These are phyloP conservation scores for Phytophthora colocasiae DNA, from an alignment of 352 stramenopile species.

Conservation along the genomic window DNA sequence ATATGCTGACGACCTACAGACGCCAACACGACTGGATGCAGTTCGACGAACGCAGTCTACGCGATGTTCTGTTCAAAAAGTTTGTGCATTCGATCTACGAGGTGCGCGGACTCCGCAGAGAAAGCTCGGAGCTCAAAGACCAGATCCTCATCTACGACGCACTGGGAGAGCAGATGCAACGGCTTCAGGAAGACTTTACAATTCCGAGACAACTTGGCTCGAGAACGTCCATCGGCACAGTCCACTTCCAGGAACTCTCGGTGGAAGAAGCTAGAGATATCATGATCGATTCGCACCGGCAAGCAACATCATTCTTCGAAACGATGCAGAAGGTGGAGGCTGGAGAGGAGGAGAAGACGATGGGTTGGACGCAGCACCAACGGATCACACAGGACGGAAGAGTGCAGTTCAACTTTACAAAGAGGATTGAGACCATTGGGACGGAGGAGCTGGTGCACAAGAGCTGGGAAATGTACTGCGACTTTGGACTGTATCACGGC, in stretches of 20 bases:
- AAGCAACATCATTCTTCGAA: constrained; percentile 78
- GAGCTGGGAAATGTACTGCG: constrained; percentile 85
- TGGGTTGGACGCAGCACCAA: constrained; percentile 80
- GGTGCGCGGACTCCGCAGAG: constrained; percentile 55
- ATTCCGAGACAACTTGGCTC: constrained; percentile 50
- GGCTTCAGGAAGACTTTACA: constrained; percentile 66
- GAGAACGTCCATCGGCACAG: constrained; percentile 57
- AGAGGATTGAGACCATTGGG: constrained; percentile 66
- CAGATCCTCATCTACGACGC: constrained; percentile 66
- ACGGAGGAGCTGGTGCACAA: constrained; percentile 75
- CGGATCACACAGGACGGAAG: constrained; percentile 67
- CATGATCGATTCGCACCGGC: constrained; percentile 75
- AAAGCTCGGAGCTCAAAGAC: constrained; percentile 57
- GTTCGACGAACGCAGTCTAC: constrained; percentile 57
- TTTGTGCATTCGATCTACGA: constrained; percentile 84
- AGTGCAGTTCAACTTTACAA: constrained; percentile 85
- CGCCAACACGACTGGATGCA: constrained; percentile 51
- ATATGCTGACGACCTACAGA: constrained; percentile 45
- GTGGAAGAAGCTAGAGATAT: constrained; percentile 59
- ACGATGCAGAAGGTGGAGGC: constrained; percentile 47
- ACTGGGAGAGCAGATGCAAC: constrained; percentile 75
- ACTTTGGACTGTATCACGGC: constrained; percentile 76
- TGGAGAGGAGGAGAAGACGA: constrained; percentile 64
- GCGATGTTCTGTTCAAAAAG: constrained; percentile 65
- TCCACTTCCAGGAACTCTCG: constrained; percentile 67